phyloP scores from a whole-genome alignment of 1,284 basidiomycete genomes.

The Phaffia rhodozyma region DNA sequence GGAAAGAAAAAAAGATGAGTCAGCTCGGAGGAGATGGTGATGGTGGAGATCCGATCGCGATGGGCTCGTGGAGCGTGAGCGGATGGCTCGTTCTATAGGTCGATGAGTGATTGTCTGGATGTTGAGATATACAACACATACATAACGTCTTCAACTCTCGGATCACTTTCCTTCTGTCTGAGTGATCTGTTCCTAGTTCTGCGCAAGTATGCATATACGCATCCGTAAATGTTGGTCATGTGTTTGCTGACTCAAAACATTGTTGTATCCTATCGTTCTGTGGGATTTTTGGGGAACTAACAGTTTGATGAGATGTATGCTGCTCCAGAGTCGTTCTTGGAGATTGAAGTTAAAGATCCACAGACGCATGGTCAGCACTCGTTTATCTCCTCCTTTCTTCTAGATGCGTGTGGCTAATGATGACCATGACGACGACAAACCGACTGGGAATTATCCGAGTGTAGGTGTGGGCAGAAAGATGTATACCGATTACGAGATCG shows the following conservation, averaged over 20 bases:
- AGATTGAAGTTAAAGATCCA: constrained; percentile 94
- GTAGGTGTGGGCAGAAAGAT: constrained; percentile 91
- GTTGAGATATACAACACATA: no score
- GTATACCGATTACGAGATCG: constrained; percentile 98
- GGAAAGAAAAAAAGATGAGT: no score
- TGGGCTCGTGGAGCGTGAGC: no score
- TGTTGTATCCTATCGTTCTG: not conserved
- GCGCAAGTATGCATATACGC: not conserved
- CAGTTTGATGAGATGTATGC: constrained; percentile 98
- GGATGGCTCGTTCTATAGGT: no score
- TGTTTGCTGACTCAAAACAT: constrained; percentile 27
- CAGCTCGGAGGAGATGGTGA: no score
- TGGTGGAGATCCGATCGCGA: no score
- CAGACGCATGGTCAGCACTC: constrained; percentile 74
- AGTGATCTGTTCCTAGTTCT: not conserved
- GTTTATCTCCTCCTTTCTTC: not conserved
- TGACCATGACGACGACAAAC: not conserved
- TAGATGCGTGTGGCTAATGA: no score
- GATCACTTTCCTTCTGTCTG: constrained; percentile 13
- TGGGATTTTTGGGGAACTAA: not conserved
- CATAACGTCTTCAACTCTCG: constrained; percentile 20
- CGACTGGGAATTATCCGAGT: not conserved
- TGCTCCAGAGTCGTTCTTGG: constrained; percentile 90
- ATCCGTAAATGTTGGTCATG: not conserved
- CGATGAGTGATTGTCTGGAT: no score